Evolutionary conservation across 2,329 filamentous ascomycete genomes (phyloP).

Genomic region (Fonsecaea nubica): DNA sequence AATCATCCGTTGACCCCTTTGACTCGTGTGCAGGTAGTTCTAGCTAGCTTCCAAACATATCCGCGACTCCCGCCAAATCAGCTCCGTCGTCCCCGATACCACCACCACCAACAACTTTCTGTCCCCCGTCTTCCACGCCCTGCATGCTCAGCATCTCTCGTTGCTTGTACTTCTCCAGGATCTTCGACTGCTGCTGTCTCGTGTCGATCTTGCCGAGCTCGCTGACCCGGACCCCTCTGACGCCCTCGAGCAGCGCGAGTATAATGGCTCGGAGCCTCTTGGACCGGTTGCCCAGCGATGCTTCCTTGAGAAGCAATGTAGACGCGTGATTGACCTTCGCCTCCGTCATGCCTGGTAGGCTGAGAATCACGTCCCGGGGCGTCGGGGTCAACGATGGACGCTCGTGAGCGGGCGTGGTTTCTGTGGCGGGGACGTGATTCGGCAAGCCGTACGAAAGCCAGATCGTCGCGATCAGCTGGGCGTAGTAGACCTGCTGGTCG

Average conservation of each 20-base stretch:
- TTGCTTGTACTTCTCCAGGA: conserved; percentile 41
- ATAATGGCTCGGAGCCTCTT: conserved; percentile 81
- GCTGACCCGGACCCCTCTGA: conserved; percentile 89
- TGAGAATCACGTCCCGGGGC: conserved; percentile 76
- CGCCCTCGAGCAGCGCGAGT: conserved; percentile 80
- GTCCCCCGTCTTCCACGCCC: conserved; percentile 39
- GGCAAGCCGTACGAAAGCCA: conserved; percentile 71
- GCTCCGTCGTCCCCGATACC: conserved; percentile 56
- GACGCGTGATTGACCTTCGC: conserved; percentile 71
- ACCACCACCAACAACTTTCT: conserved; percentile 44
- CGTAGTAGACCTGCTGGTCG: conserved; percentile 91
- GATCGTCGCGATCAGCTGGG: conserved; percentile 83
- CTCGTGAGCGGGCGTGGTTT: conserved; percentile 32
- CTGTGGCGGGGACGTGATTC: conserved; percentile 34
- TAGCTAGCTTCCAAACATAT: conserved; percentile 57
- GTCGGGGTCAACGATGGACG: conserved; percentile 65
- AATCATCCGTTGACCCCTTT: neutral
- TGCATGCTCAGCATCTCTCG: conserved; percentile 39
- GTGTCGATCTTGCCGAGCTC: conserved; percentile 82
- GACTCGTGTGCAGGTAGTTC: neutral
- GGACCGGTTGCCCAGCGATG: conserved; percentile 57
- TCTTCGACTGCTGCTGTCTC: conserved; percentile 34
- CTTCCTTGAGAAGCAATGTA: conserved; percentile 64
- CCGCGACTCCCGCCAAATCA: conserved; percentile 59
- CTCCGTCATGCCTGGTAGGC: conserved; percentile 76